Evolutionary conservation across 352 stramenopile species (phyloP), one percentile per base, ranked within the genome.

Genomic region (Nothophytophthora sp.): DNA sequence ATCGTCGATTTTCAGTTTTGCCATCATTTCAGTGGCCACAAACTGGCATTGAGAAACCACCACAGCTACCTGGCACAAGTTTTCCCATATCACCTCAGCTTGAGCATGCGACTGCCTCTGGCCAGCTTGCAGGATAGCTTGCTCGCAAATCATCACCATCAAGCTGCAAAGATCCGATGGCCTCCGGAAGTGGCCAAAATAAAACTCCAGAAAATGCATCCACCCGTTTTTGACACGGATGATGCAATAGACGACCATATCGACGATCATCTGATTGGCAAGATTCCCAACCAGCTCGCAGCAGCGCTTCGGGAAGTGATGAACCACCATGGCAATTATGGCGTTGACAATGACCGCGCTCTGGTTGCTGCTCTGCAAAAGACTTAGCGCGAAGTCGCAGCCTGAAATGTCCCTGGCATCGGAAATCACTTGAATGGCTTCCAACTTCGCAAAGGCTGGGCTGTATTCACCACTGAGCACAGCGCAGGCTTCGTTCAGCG

Each of bases 191-290:
- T 86, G 62, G 32, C 58, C 82, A 48, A 90, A 94, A 58, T 85
- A 87, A 54, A 89, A 76, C 44, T 95, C 84, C 25, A 92, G 49
- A 22, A 91, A 76, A 53, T 92, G 72, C 54, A 92, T 76, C 85
- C 85, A 95, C 1, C 85, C 85, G 29, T 89, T 90, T 35, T 70
- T 78, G 23, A 92, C 81, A 25, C 84, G 55, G 15, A 91, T 50
- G 5, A 91, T 62, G 39, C 72, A 87, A 53, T 92, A 90, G 13
- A 85, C 65, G 33, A 86, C 50, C 9, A 92, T 78, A 25, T 92
- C 78, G 10, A 81, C 63, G 22, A 87, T 71, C 19, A 92, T 63
- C 16, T 86, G 63, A 15, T 83, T 86, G 5, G 66, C 65, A 29
- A 90, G 63, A 22, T 62, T 77, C 36, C 43, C 32, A 16, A 83